Conservation (phyloP, 1,139 yeast genomes). For the Pichia sp. region DNA sequence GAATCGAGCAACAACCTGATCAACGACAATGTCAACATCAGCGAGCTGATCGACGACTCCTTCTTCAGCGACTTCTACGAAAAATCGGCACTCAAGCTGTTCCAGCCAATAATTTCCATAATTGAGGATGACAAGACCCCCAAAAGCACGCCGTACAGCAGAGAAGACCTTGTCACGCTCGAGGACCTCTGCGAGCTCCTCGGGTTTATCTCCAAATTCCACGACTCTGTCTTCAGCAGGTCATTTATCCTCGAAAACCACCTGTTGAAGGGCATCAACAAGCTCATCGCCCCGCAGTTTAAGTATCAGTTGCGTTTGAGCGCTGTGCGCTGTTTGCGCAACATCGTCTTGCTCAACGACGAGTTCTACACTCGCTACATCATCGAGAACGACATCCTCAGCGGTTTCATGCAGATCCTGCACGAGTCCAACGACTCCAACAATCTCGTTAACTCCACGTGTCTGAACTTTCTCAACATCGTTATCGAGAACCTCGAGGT, state of each 20-base stretch:
- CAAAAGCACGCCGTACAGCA: not conserved
- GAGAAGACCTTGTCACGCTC: conserved; percentile 8
- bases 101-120: conserved; percentile 41
- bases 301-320: conserved; percentile 55
- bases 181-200: conserved; percentile 62
- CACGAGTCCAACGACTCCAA: conserved; percentile 47
- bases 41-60: conserved; percentile 32
- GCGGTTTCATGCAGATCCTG: conserved; percentile 48
- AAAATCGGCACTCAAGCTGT: conserved; percentile 56
- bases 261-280: conserved; percentile 50
- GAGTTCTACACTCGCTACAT: conserved; percentile 53
- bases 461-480: conserved; percentile 64
- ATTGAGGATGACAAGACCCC: not conserved
- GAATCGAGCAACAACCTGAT: not conserved
- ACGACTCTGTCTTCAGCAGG: conserved; percentile 51
- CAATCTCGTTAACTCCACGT: conserved; percentile 69
- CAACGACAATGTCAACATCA: conserved; percentile 23
- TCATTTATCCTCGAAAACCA: conserved; percentile 57
- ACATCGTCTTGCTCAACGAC: conserved; percentile 57
- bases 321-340: conserved; percentile 60
- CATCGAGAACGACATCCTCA: conserved; percentile 51
- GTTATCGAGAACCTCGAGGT: conserved; percentile 38
- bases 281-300: conserved; percentile 37
- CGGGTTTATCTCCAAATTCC: conserved; percentile 61
- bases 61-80: conserved; percentile 62